These are phyloP conservation scores for Apiospora phragmitis DNA, from an alignment of 2,329 filamentous ascomycete species.

Conservation along the genomic window DNA sequence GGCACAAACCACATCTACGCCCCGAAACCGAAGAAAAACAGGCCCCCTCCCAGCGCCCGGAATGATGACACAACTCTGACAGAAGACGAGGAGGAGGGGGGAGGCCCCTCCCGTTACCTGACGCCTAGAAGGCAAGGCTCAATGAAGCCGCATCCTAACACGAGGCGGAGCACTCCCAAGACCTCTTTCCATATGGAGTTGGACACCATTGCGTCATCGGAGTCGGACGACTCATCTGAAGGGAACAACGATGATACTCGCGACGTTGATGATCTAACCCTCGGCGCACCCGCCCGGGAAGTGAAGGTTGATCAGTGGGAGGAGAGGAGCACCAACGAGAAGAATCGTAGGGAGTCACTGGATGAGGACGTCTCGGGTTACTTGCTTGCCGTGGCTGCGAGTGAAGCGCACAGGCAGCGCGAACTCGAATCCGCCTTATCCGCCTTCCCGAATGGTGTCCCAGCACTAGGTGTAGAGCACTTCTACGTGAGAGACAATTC, in stretches of 20 bases:
- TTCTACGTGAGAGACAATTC: conserved; percentile 68
- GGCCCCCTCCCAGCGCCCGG: conserved; percentile 24
- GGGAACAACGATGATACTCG: conserved; percentile 24
- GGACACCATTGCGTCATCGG: conserved; percentile 45
- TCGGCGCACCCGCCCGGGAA: conserved; percentile 3
- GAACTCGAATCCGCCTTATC: conserved; percentile 75
- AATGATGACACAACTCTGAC: conserved; percentile 24
- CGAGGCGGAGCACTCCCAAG: conserved; percentile 38
- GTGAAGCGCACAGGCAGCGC: conserved; percentile 73
- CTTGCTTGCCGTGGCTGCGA: conserved; percentile 76
- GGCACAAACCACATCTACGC: conserved; percentile 63
- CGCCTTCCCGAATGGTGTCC: conserved; percentile 71
- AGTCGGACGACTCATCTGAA: conserved; percentile 36
- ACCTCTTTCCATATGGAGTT: conserved; percentile 42
- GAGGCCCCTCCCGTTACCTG: conserved; percentile 34
- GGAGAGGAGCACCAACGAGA: conserved; percentile 15
- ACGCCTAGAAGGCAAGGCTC: conserved; percentile 40
- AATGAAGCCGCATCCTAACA: conserved; percentile 42
- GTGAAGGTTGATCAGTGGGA: conserved; percentile 6
- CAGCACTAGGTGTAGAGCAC: conserved; percentile 70
- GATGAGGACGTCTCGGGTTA: conserved; percentile 77
- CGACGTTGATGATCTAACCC: conserved; percentile 16
- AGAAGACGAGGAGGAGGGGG: conserved; percentile 29
- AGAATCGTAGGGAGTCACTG: conserved; percentile 63
- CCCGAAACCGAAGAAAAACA: conserved; percentile 40